phyloP scores from a whole-genome alignment of 2,329 filamentous ascomycete genomes.

The Diaporthe ampelina region DNA sequence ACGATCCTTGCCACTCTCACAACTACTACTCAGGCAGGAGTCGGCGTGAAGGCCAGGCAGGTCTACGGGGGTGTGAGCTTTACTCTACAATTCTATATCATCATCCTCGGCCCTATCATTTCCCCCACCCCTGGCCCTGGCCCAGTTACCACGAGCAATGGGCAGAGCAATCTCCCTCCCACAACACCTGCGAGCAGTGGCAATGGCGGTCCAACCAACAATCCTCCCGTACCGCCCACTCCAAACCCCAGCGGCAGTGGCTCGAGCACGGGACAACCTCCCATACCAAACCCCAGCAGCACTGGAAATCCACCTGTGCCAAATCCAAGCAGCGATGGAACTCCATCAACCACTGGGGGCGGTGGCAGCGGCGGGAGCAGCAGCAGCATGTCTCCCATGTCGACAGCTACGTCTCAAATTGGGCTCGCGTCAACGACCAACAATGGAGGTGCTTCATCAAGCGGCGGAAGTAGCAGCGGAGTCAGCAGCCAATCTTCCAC shows the following conservation, averaged over 20 bases:
- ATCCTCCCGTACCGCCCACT: not conserved
- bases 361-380: too few species aligned
- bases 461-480: not conserved
- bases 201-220: not conserved
- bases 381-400: too few species aligned
- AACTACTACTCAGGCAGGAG: not conserved
- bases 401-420: too few species aligned
- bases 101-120: not conserved
- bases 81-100: not conserved
- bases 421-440: not conserved
- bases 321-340: too few species aligned
- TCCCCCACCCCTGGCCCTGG: not conserved
- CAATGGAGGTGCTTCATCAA: too few species aligned
- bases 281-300: too few species aligned
- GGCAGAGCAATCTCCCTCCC: not conserved
- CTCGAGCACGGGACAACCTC: too few species aligned
- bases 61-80: not conserved
- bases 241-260: not conserved
- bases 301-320: too few species aligned
- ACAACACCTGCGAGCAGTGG: too few species aligned
- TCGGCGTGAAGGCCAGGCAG: slow-evolving; percentile 6
- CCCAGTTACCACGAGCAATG: not conserved
- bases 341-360: not conserved
- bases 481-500: not conserved
- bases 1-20: slow-evolving; percentile 15